phyloP scores from a whole-genome alignment of 352 stramenopile genomes.

The Globisporangium cylindrosporum region DNA sequence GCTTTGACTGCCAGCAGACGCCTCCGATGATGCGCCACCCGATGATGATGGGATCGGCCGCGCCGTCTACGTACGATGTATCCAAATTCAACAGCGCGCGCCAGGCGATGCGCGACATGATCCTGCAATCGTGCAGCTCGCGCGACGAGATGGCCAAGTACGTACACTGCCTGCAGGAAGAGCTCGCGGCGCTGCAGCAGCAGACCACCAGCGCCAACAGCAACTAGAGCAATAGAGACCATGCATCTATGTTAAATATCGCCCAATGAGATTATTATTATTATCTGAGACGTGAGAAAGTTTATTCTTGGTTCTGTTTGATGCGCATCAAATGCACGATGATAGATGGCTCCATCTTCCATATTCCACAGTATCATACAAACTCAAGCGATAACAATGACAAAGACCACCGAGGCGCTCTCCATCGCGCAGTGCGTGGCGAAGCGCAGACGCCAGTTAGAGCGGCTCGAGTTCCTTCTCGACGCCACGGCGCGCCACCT shows the following conservation, averaged over 20 bases:
- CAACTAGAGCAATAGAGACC: constrained; percentile 7
- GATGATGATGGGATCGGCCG: constrained; percentile 20
- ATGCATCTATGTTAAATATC: background rate
- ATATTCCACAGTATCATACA: background rate
- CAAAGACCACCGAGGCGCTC: constrained; percentile 10
- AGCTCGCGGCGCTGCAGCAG: constrained; percentile 42
- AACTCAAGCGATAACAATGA: background rate
- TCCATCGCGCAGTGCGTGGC: constrained; percentile 29
- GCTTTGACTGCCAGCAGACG: constrained; percentile 5
- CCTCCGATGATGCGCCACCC: constrained; percentile 27
- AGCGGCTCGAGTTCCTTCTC: constrained; percentile 28
- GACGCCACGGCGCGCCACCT: constrained; percentile 24
- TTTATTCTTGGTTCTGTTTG: background rate
- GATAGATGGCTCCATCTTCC: background rate
- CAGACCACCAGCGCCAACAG: constrained; percentile 14
- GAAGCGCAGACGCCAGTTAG: constrained; percentile 30
- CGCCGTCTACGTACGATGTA: constrained; percentile 17
- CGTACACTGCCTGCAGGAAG: constrained; percentile 50
- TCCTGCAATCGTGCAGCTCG: constrained; percentile 49
- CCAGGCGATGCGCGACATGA: constrained; percentile 44
- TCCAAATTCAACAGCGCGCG: constrained; percentile 34
- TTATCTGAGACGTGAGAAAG: background rate
- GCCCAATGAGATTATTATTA: constrained; percentile 14
- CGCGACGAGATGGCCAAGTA: constrained; percentile 53
- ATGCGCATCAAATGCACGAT: background rate